Evolutionary conservation across 2,329 filamentous ascomycete species (phyloP), one percentile per base, ranked within the genome.

Genomic region (Hypoxylon sp.): DNA sequence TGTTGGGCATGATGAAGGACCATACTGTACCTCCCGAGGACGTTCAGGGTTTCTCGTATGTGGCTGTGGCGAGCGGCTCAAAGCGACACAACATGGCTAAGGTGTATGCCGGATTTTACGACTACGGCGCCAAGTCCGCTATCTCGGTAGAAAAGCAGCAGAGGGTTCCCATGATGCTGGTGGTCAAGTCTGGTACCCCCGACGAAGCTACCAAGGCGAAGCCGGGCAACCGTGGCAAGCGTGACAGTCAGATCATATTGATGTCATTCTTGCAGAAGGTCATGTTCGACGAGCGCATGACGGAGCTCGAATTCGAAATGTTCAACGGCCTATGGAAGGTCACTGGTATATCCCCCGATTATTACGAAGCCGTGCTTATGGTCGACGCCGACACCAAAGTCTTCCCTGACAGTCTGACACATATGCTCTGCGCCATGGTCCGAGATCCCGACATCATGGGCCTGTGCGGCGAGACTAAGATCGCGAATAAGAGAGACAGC

Each of bases 21-120:
- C 90, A 93, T 73, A 89, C 92, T 2, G 85, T 93, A 6, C 85
- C 88, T 5, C 90, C 89, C 0, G 88, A 96, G 26, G 90, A 97
- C 62, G 95, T 98, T 1, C 85, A 93, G 72, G 86, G 93, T 0
- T 97, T 93, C 79, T 98, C 94, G 0, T 99, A 99, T 70, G 95
- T 99, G 53, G 96, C 95, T 11, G 94, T 99, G 32, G 93, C 95
- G 41, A 95, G 91, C 75, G 95, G 95, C 61, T 91, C 94, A 50
- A 99, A 99, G 83, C 89, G 95, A 72, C 96, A 99, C 87, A 99
- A 98, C 80, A 99, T 98, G 95, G 94, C 95, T 72, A 97, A 98
- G 84, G 89, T 98, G 60, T 97, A 98, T 79, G 91, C 94, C 59
- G 96, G 96, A 46, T 99, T 98, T 83, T 99, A 99, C 79, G 93